Evolutionary conservation across 2,329 filamentous ascomycete genomes (phyloP).

Genomic region (Epichloe aotearoae): DNA sequence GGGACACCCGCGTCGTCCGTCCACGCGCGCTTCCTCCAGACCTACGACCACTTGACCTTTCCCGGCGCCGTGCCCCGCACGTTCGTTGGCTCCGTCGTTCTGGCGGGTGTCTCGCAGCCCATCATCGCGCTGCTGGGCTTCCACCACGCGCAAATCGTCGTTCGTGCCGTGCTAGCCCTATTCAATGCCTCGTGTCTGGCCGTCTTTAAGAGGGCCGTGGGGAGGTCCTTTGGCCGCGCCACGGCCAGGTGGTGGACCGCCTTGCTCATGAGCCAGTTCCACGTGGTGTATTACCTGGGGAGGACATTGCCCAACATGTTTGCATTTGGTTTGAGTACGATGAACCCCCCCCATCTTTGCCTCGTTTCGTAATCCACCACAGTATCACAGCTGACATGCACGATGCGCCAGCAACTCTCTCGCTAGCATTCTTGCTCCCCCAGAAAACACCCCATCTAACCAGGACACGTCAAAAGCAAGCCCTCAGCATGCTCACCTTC

Average conservation of each 20-base stretch:
- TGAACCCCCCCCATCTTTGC: not conserved
- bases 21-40: conserved; percentile 35
- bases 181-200: conserved; percentile 60
- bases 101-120: conserved; percentile 61
- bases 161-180: conserved; percentile 64
- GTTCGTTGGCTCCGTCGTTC: conserved; percentile 67
- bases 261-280: conserved; percentile 76
- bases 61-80: conserved; percentile 85
- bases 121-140: conserved; percentile 44
- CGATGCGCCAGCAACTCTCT: conserved; percentile 45
- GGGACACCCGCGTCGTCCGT: conserved; percentile 47
- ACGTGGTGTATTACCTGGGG: conserved; percentile 84
- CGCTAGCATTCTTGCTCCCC: conserved; percentile 35
- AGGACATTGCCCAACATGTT: conserved; percentile 94
- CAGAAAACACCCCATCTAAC: conserved; percentile 15
- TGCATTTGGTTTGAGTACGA: conserved; percentile 72
- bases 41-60: conserved; percentile 85
- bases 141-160: conserved; percentile 44
- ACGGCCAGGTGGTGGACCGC: conserved; percentile 68
- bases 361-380: not conserved
- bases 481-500: conserved; percentile 63
- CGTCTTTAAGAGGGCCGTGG: conserved; percentile 50
- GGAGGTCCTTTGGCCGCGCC: conserved; percentile 51
- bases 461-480: conserved; percentile 41
- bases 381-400: too few species aligned